Evolutionary conservation across 768 basidiomycete species (phyloP).

Genomic region (Hygrocybe punicea): DNA sequence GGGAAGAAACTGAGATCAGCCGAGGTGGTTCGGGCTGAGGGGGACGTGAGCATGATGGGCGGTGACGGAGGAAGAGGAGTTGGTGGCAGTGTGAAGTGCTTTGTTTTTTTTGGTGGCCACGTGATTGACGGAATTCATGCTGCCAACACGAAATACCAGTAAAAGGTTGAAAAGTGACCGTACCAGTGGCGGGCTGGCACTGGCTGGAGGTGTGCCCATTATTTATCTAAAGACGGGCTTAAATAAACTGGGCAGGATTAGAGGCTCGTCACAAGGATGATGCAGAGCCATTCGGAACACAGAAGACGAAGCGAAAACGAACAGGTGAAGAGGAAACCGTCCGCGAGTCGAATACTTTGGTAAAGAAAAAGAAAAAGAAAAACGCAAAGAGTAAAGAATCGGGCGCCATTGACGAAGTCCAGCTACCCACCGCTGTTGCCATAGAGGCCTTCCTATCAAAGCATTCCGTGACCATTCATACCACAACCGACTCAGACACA

Average conservation of each 20-base stretch:
- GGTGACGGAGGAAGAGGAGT: neutral
- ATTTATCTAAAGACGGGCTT: too few species aligned
- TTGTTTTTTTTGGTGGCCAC: neutral
- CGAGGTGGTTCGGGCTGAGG: conserved; percentile 19
- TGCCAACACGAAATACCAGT: neutral
- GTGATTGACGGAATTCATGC: neutral
- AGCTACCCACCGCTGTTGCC: conserved; percentile 38
- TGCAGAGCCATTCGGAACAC: too few species aligned
- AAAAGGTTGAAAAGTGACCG: neutral
- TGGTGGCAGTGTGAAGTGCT: neutral
- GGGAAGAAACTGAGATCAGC: conserved; percentile 35
- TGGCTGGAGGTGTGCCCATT: too few species aligned
- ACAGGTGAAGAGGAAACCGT: too few species aligned
- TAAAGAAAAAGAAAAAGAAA: too few species aligned
- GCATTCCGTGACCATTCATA: conserved; percentile 70
- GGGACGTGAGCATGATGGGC: conserved; percentile 19
- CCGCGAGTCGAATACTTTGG: too few species aligned
- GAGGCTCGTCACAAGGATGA: too few species aligned
- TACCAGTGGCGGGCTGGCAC: too few species aligned
- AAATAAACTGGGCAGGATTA: too few species aligned
- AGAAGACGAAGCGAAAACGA: too few species aligned
- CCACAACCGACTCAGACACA: conserved; percentile 32
- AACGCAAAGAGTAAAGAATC: too few species aligned
- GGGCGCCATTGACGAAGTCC: conserved; percentile 14
- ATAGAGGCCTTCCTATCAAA: conserved; percentile 62